Percentiles rank a stretch among this genome's conserved stretches.
Evolutionary conservation across 169 alveolate genomes (phyloP).

Genomic region (Plasmodium reichenowi): DNA sequence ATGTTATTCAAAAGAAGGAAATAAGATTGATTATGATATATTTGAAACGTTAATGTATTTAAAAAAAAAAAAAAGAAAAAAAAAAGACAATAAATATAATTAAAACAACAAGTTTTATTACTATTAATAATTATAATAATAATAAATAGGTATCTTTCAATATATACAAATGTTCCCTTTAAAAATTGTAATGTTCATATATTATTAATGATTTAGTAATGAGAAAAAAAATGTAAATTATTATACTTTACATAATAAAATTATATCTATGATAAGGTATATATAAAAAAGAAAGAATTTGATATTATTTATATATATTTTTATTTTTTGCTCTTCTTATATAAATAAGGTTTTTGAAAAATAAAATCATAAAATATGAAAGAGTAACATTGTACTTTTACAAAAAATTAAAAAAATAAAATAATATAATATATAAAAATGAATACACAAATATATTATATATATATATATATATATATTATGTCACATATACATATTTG

Average conservation of each 20-base stretch:
- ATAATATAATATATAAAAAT: no score
- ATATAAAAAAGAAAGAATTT: slow-evolving; percentile 11
- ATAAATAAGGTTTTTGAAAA: slow-evolving; percentile 21
- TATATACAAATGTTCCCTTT: no score
- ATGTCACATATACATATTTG: no score
- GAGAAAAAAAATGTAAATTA: slow-evolving; percentile 5
- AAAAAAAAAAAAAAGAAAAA: neutral
- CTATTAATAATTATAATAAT: no score
- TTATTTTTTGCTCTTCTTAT: slow-evolving; percentile 39
- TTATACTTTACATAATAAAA: slow-evolving; percentile 15
- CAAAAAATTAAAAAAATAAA: no score
- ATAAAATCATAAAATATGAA: slow-evolving; percentile 2
- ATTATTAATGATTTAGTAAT: neutral
- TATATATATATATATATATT: slow-evolving; percentile 1
- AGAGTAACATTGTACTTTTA: neutral
- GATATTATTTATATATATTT: slow-evolving; percentile 35
- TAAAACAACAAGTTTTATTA: no score
- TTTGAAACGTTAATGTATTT: slow-evolving; percentile 20
- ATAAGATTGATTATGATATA: neutral
- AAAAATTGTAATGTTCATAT: neutral
- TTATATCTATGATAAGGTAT: slow-evolving; percentile 28
- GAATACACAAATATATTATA: neutral
- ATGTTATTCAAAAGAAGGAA: neutral
- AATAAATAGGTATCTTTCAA: no score
- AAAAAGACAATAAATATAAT: no score